Conservation (phyloP, 2,329 filamentous ascomycete genomes). For the Colletotrichum australisinense region DNA sequence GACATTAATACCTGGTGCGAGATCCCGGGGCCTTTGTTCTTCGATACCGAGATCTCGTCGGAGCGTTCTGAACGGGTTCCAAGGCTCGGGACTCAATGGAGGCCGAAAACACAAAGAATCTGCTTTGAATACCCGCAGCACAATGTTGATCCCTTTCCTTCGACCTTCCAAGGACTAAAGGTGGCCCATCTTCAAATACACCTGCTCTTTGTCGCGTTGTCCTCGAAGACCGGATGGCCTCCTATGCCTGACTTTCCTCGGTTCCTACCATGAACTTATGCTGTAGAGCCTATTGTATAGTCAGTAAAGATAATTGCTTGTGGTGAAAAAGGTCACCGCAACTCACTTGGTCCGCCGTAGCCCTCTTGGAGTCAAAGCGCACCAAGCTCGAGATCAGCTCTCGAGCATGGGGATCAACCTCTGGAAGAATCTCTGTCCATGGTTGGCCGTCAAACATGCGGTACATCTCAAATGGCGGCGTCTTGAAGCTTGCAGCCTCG, state of each 20-base stretch:
- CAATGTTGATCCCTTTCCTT: not conserved
- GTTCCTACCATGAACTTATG: constrained; percentile 11
- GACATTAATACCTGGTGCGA: constrained; percentile 5
- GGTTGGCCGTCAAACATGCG: constrained; percentile 73
- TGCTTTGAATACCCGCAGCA: not conserved
- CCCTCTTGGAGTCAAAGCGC: constrained; percentile 76
- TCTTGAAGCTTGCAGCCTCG: constrained; percentile 73
- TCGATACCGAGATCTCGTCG: not conserved
- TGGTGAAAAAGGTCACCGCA: not conserved
- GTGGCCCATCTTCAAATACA: not conserved
- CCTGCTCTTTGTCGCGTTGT: not conserved
- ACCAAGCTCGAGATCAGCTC: constrained; percentile 77
- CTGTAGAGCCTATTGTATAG: constrained; percentile 23
- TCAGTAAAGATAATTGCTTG: not conserved
- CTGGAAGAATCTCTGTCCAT: constrained; percentile 79
- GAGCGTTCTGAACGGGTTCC: not conserved
- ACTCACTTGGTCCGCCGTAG: constrained; percentile 67
- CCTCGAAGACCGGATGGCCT: not conserved
- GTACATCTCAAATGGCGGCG: constrained; percentile 93
- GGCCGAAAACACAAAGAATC: not conserved
- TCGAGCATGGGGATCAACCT: constrained; percentile 66
- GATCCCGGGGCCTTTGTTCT: not conserved
- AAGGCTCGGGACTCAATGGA: not conserved
- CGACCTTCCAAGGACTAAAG: not conserved
- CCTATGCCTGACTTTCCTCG: not conserved